phyloP scores from a whole-genome alignment of 2,329 filamentous ascomycete species.

The Phialophora macrospora region DNA sequence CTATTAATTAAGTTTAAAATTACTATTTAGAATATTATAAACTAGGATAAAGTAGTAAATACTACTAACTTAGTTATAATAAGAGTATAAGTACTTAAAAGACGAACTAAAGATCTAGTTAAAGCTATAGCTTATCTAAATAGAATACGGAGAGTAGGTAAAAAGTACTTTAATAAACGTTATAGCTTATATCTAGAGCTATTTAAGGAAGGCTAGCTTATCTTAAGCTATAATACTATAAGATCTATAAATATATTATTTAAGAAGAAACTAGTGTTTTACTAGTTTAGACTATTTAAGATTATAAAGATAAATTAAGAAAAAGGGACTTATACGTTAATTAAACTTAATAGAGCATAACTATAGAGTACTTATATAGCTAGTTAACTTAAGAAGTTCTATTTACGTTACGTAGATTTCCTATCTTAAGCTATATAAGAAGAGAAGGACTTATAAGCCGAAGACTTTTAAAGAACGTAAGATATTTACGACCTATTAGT shows the following conservation, averaged over 20 bases:
- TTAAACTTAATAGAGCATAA: neutral
- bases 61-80: no score
- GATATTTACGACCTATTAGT: neutral
- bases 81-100: neutral
- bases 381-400: conserved; percentile 5
- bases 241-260: conserved; percentile 6
- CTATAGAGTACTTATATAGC: neutral
- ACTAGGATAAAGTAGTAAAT: no score
- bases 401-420: neutral
- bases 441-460: neutral
- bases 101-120: neutral
- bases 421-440: neutral
- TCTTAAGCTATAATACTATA: conserved; percentile 8
- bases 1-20: no score
- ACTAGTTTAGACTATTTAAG: conserved; percentile 4
- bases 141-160: neutral
- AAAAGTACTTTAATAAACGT: neutral
- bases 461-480: neutral
- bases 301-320: conserved; percentile 2
- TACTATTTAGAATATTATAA: no score
- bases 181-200: conserved; percentile 4
- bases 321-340: conserved; percentile 1
- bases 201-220: neutral
- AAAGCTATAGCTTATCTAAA: neutral
- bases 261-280: conserved; percentile 7